These are phyloP conservation scores for Boletus fagicola DNA, from an alignment of 768 basidiomycete genomes.

Conservation along the genomic window DNA sequence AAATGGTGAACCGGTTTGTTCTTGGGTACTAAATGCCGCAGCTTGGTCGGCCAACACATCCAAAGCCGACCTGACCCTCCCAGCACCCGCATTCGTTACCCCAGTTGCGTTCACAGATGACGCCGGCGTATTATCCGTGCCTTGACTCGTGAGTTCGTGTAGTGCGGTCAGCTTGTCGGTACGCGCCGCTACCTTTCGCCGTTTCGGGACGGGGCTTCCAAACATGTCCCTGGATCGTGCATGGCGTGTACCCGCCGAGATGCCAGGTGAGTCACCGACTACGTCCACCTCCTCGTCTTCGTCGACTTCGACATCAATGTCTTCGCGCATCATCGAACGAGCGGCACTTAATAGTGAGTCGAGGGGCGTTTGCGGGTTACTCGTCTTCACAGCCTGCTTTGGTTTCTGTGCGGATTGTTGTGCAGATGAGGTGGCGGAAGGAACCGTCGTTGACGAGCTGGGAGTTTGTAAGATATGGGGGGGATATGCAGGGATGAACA, in stretches of 20 bases:
- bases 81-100: slow-evolving; percentile 3
- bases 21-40: slow-evolving; percentile 47
- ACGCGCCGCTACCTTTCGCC: slow-evolving; percentile 28
- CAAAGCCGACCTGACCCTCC: slow-evolving; percentile 50
- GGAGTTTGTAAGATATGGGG: slow-evolving; percentile 31
- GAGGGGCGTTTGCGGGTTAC: slow-evolving; percentile 45
- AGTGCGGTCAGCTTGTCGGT: slow-evolving; percentile 10
- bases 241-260: slow-evolving; percentile 30
- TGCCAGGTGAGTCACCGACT: slow-evolving; percentile 19
- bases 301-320: slow-evolving; percentile 28
- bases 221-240: slow-evolving; percentile 21
- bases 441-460: slow-evolving; percentile 32
- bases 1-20: slow-evolving; percentile 16
- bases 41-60: slow-evolving; percentile 78
- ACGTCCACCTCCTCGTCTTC: slow-evolving; percentile 33
- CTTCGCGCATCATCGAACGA: slow-evolving; percentile 50
- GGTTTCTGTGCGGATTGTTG: slow-evolving; percentile 18
- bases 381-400: slow-evolving; percentile 15
- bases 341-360: slow-evolving; percentile 64
- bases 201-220: slow-evolving; percentile 42
- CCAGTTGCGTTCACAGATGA: slow-evolving; percentile 3
- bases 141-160: slow-evolving; percentile 3
- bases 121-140: background rate
- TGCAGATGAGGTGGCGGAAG: slow-evolving; percentile 25
- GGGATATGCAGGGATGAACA: slow-evolving; percentile 31